phyloP scores from a whole-genome alignment of 345 rosid genomes.

The Pistacia integerrima region DNA sequence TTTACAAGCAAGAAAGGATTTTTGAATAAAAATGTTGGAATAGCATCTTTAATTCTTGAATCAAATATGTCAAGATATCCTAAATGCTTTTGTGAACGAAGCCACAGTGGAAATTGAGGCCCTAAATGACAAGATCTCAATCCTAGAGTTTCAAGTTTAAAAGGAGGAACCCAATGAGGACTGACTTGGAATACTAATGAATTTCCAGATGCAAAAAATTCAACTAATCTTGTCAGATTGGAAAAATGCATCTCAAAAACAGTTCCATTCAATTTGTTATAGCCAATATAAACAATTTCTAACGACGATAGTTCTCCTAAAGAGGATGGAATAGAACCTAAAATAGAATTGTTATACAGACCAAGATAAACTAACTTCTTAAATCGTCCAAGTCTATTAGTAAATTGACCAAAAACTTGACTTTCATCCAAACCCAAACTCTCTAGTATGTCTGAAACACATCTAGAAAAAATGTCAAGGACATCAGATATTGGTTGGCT shows the following conservation, averaged over 20 bases:
- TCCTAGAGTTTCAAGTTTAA: slow-evolving; percentile 15
- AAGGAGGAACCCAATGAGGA: slow-evolving; percentile 7
- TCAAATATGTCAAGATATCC: slow-evolving; percentile 25
- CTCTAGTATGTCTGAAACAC: not conserved
- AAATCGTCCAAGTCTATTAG: not conserved
- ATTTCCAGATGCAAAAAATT: slow-evolving; percentile 24
- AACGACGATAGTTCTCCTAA: not conserved
- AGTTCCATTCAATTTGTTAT: not conserved
- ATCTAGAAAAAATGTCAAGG: not conserved
- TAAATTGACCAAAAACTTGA: not conserved
- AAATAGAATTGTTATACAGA: not conserved
- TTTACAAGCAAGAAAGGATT: slow-evolving; percentile 11
- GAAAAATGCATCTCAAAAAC: not conserved
- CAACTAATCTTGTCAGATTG: not conserved
- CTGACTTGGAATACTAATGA: slow-evolving; percentile 19
- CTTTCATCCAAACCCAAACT: not conserved
- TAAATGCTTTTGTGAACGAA: slow-evolving; percentile 15
- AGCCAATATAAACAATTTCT: not conserved
- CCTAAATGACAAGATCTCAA: slow-evolving; percentile 27
- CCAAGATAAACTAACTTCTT: not conserved
- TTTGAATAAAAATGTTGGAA: slow-evolving; percentile 34
- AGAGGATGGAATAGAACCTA: not conserved
- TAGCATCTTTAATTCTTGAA: slow-evolving; percentile 25
- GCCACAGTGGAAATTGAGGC: slow-evolving; percentile 35
- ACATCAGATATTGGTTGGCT: not conserved